Evolutionary conservation across 768 basidiomycete species (phyloP), one percentile per base, ranked within the genome.

Genomic region (Russula earlei): DNA sequence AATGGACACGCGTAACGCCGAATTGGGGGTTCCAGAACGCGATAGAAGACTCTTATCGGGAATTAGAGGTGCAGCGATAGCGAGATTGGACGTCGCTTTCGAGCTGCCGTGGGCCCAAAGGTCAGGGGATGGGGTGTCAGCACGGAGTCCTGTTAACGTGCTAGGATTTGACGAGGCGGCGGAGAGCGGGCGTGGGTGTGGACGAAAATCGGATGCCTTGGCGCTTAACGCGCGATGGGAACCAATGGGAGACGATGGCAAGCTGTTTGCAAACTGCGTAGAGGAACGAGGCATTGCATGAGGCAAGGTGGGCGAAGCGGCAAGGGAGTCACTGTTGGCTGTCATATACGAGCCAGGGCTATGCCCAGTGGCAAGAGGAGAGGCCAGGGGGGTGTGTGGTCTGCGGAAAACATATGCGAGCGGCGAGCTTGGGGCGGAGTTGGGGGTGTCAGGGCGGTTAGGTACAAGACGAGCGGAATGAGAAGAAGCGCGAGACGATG

Each of bases 161-260:
- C 70, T 77, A 49, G 79, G 83, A 65, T 77, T 79, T 31, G 77
- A 83, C 20, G 80, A 82, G 31, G 83, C 82, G 1, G 89, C 84
- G 8, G 86, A 87, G 25, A 90, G 76, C 0, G 91, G 88, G 3
- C 88, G 80, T 29, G 79, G 84, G 36, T 87, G 84, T 17, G 92
- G 92, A 62, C 83, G 87, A 70, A 94, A 94, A 67, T 93, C 90
- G 36, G 77, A 81, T 1, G 92, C 91, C 71, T 93, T 94, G 41
- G 92, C 93, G 64, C 85, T 94, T 49, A 95, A 77, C 22, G 91
- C 73, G 19, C 89, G 80, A 7, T 93, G 90, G 2, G 91, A 91
- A 0, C 87, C 85, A 11, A 91, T 70, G 0, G 92, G 92, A 0
- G 91, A 92, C 0, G 87, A 79, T 7, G 89, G 88, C 44, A 89